Base-by-base conservation (phyloP, 2,329 filamentous ascomycete species). In the Chaetomium strumarium region DNA sequence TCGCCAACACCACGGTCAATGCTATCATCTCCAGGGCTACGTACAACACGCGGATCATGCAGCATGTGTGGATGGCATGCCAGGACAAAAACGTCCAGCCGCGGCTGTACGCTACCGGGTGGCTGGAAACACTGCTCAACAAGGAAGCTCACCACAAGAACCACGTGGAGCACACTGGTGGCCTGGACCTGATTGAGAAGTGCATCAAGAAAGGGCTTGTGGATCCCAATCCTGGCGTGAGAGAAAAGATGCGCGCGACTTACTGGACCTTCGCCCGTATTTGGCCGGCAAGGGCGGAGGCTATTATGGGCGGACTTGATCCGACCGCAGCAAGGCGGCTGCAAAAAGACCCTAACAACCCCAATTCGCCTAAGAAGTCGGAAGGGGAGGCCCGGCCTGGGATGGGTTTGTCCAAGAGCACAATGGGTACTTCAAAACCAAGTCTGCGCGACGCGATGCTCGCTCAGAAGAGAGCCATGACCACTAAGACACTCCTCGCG, bases 1-100 rank as follows among this genome's bases (percentile, higher is more conserved):
- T 87, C 58, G 92, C 88, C 48, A 91, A 95, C 64, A 68, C 74
- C 14, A 89, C 88, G 0, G 84, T 96, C n/a, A 85, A 93, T 59
- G 82, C 78, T 17, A 84, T 99, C 48, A 80, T 97, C 58, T 80
- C 83, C 57, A 84, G 86, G 61, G 86, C 86, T 30, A 85, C 90
- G 0, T 97, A 92, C 70, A 91, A 79, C 56, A 74, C 77, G 55
- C 85, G 90, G 29, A 77, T 96, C 57, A 79, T 96, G 76, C 88
- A 95, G 67, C 92, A 97, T 63, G 75, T 97, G 44, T 88, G 84
- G 74, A 73, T 75, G 49, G 91, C 92, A 20, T 86, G 81, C 57
- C 86, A 95, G 66, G 92, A 99, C 72, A 97, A 96, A 74, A 97
- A 96, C 64, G 85, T 91, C 2, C 87, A 93, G 64, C 86, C 91